Evolutionary conservation across 2,329 filamentous ascomycete species (phyloP), one percentile per base, ranked within the genome.

Genomic region (Botrytis tulipae): DNA sequence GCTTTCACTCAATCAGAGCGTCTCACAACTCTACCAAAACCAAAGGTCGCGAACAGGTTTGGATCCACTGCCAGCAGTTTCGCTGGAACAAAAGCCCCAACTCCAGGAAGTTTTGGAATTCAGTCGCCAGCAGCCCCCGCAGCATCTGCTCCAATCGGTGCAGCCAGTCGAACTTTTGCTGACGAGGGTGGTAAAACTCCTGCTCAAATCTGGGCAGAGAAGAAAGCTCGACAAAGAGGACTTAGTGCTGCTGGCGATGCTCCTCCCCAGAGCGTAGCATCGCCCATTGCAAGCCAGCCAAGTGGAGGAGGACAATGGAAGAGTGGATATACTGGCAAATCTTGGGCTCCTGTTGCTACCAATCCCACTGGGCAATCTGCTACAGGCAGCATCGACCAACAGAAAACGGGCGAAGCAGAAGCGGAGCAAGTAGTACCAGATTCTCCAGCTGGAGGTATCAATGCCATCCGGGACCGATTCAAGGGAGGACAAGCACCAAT

Each of bases 141-240:
- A 32, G 79, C 85, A 25, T 89, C 84, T 29, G 79, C 86, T 32
- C 90, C 92, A 9, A 87, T 97, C 40, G 94, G 94, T 40, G 87
- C 90, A 76, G 94, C 95, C 54, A 97, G 94, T 84, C 91, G 94
- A 80, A 97, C 94, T 0, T 99, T 98, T 85, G 96, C 96, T 25
- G 95, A 98, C 77, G 87, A 97, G 82, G 95, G 93, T 76, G 96
- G 96, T 75, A 99, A 98, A 86, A 98, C 96, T 8, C 96, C 96
- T 10, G 95, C 96, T 44, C 96, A 99, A 82, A 84, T 97, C 51
- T 99, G 96, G 96, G 95, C 95, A 0, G 96, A 99, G 85, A 97
- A 95, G 85, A 98, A 98, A 85, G 95, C 93, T 54, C 91, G 90
- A 75, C 90, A 96, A 82, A 87, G 91, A 73, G 90, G 88, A 35